Conservation (phyloP, 768 basidiomycete species). For the Strobilomyces echinocephalus region DNA sequence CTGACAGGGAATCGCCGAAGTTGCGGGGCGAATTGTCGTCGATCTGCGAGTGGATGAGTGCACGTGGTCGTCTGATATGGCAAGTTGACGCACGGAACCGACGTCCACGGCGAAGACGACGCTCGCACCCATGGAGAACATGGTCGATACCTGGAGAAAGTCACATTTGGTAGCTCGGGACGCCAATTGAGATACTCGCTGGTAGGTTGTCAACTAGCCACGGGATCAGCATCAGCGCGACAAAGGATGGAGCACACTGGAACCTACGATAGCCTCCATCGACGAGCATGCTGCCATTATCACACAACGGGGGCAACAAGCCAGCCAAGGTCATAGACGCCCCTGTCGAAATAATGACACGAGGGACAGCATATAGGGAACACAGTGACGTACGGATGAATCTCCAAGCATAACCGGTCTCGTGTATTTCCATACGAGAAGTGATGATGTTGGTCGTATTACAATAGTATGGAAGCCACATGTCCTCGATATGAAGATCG, state of each 20-base stretch:
- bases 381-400: constrained; percentile 60
- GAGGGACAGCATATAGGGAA: not conserved
- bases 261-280: constrained; percentile 85
- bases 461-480: constrained; percentile 98
- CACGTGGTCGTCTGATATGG: not conserved
- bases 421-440: constrained; percentile 95
- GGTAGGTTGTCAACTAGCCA: constrained; percentile 81
- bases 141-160: constrained; percentile 70
- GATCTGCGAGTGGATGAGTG: constrained; percentile 34
- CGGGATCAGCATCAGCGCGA: constrained; percentile 3
- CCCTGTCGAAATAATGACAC: constrained; percentile 41
- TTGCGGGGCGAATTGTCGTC: constrained; percentile 94
- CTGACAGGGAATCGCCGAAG: constrained; percentile 93
- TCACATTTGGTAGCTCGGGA: not conserved
- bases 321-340: constrained; percentile 98
- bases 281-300: constrained; percentile 88
- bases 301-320: constrained; percentile 88
- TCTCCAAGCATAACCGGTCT: constrained; percentile 98
- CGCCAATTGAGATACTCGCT: constrained; percentile 38
- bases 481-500: constrained; percentile 92
- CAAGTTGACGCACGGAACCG: constrained; percentile 59
- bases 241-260: not conserved
- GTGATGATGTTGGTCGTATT: constrained; percentile 97
- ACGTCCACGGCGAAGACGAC: constrained; percentile 93
- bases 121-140: constrained; percentile 88